Evolutionary conservation across 805 yeast genomes (phyloP).

Genomic region (Candida ortonii): DNA sequence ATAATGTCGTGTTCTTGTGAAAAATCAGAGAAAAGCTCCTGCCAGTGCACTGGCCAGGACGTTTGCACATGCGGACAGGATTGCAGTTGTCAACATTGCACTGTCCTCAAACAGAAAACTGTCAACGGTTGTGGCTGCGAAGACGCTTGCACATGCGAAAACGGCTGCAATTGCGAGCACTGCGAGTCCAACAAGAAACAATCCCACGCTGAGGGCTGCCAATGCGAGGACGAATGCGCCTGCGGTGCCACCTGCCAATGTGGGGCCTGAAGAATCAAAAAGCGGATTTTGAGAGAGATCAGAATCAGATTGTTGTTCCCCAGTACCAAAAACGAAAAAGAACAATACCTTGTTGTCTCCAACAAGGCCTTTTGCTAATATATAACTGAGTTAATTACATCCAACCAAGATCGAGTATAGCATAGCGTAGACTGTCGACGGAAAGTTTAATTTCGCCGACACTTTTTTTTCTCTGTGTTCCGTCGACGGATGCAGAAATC

Average conservation of each 20-base stretch:
- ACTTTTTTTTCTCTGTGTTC: no score
- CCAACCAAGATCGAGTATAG: no score
- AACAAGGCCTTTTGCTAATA: no score
- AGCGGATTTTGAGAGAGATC: no score
- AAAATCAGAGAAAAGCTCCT: conserved; percentile 2
- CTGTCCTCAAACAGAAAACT: conserved; percentile 4
- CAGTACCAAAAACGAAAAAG: no score
- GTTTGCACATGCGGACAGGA: conserved; percentile 6
- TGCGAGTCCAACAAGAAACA: conserved; percentile 6
- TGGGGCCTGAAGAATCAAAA: no score
- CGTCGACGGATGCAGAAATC: not conserved
- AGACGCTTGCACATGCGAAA: conserved; percentile 10
- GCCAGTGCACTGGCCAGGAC: conserved; percentile 7
- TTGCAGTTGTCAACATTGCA: conserved; percentile 11
- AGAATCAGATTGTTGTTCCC: no score
- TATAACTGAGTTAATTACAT: no score
- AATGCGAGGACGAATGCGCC: conserved; percentile 8
- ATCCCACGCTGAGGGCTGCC: no score
- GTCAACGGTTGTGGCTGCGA: conserved; percentile 4
- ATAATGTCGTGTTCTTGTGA: conserved; percentile 11
- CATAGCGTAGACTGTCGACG: no score
- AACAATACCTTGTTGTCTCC: no score
- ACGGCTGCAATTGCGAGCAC: conserved; percentile 11
- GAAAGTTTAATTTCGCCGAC: no score
- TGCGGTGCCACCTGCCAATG: conserved; percentile 6